Base-by-base conservation (phyloP, 345 rosid genomes). In the Aquilaria yunnanensis region DNA sequence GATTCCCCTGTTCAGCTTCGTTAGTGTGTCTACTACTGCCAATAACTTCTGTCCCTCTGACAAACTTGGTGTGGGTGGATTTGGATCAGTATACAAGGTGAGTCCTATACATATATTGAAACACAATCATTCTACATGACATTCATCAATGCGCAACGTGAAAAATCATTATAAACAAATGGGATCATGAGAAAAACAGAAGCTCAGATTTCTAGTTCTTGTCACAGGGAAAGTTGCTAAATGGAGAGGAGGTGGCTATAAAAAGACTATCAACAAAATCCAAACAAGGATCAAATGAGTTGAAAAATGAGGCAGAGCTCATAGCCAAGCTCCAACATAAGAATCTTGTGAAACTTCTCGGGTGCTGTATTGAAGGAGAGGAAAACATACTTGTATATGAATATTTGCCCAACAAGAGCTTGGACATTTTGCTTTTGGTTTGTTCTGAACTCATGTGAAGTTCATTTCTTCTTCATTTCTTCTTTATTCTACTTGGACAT, bases 21-120 rank as follows among this genome's bases (percentile, higher is more conserved):
- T 57, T 1, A 62, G 66, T n/a, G 57, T 37, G 1, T 52, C 50
- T 14, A 47, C 57, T 33, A 56, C 66, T 12, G 37, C 66, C 32
- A 31, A 62, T 23, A 23, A 52, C 12, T 62, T 51, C 66, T 62
- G 47, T 2, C 2, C 37, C 32, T 62, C 66, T 14, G 50, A 62
- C 2, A 62, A 51, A 29, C 65, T 62, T 50, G 65, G 65, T 50
- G 65, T 51, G 47, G 65, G 65, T 51, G 65, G 65, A 11, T 62
- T 62, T 62, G 65, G 65, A 51, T 56, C 65, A 33, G 57, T 62
- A 2, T 62, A 51, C 57, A 52, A 62, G 66, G 58, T 62, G 29
- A 23, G 43, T 37, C 43, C 43, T 8, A 37, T 37, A 8, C 43
- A 37, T 37, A 37, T 37, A 37, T 8, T 37, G 43, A 23, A 37